phyloP scores from a whole-genome alignment of 805 yeast species.

The Metschnikowia gelsemii region DNA sequence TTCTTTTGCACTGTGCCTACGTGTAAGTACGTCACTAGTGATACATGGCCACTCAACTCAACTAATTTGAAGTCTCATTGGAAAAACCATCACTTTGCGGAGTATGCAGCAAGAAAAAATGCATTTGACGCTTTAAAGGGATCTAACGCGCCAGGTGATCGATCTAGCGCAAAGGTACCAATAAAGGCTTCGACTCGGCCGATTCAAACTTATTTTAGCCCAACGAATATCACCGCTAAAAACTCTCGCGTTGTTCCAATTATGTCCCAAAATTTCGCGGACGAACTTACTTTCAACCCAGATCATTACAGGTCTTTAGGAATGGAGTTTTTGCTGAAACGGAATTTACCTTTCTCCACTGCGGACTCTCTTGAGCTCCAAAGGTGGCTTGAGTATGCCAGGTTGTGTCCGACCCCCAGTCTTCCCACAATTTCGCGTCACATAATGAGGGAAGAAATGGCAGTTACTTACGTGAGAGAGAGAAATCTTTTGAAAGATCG shows the following conservation, averaged over 20 bases:
- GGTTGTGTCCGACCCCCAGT: conserved; percentile 1
- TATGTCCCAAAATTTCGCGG: not conserved
- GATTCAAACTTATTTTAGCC: not conserved
- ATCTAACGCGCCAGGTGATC: too few relatives aligned
- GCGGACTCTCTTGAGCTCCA: conserved; percentile 1
- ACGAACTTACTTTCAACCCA: not conserved
- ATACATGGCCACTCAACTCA: not conserved
- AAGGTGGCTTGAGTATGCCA: conserved; percentile 2
- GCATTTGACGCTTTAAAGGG: not conserved
- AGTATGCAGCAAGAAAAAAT: not conserved
- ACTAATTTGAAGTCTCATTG: not conserved
- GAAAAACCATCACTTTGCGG: not conserved
- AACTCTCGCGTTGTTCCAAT: not conserved
- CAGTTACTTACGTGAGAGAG: not conserved
- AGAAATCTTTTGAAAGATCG: not conserved
- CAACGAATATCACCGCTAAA: not conserved
- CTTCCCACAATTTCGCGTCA: conserved; percentile 1
- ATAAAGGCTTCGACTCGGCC: not conserved
- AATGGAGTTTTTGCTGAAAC: not conserved
- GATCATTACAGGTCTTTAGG: not conserved
- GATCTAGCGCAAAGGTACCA: not conserved
- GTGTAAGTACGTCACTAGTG: not conserved
- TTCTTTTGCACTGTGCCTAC: not conserved
- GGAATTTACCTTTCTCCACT: conserved; percentile 1
- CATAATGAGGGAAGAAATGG: not conserved